These are phyloP conservation scores for Pleurotus cornucopiae DNA, from an alignment of 768 basidiomycete genomes.

Conservation along the genomic window DNA sequence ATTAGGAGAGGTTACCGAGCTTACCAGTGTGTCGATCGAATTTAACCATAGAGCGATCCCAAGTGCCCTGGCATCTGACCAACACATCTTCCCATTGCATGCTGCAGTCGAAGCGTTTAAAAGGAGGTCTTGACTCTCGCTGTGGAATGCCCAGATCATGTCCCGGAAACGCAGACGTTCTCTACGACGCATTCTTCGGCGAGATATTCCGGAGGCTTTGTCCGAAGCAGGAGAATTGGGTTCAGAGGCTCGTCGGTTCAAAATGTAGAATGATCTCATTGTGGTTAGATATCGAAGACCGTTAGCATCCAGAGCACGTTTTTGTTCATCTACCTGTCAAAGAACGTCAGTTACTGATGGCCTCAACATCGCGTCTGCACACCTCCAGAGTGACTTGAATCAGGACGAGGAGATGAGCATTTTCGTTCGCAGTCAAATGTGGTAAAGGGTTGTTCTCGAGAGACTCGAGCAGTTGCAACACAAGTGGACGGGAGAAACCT, in stretches of 20 bases:
- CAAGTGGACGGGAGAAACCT: conserved; percentile 56
- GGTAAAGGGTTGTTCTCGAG: conserved; percentile 64
- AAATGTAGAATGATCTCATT: conserved; percentile 87
- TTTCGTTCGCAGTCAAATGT: conserved; percentile 74
- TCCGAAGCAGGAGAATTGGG: conserved; percentile 41
- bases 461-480: conserved; percentile 55
- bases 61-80: conserved; percentile 83
- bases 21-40: conserved; percentile 73
- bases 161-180: conserved; percentile 88
- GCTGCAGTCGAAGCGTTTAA: conserved; percentile 64
- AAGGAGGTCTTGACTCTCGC: conserved; percentile 87
- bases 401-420: conserved; percentile 77
- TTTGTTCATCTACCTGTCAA: conserved; percentile 80
- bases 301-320: conserved; percentile 86
- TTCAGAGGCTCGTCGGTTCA: conserved; percentile 60
- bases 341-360: neutral
- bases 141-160: conserved; percentile 96
- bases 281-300: conserved; percentile 92
- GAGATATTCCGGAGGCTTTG: conserved; percentile 18
- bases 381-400: conserved; percentile 85
- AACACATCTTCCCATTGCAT: conserved; percentile 83
- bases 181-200: conserved; percentile 52
- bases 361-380: conserved; percentile 21
- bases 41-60: conserved; percentile 89
- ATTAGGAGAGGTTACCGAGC: conserved; percentile 15